Evolutionary conservation across 2,329 filamentous ascomycete genomes (phyloP).

Genomic region (Ceratocystis cacaofunesta): DNA sequence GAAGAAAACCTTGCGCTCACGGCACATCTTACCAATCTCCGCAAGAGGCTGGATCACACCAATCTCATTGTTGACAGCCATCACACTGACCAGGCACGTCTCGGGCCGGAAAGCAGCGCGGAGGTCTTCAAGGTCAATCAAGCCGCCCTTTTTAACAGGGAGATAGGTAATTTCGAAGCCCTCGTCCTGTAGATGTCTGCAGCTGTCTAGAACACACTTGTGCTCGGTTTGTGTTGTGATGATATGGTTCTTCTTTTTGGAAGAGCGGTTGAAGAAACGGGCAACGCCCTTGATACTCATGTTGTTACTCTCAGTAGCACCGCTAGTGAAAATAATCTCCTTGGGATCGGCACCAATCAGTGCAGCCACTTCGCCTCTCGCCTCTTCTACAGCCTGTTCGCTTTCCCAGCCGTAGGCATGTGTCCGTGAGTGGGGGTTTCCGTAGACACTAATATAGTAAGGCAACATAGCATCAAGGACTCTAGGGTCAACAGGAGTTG

Average conservation of each 20-base stretch:
- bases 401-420: slow-evolving; percentile 99
- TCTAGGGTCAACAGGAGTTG: slow-evolving; percentile 83
- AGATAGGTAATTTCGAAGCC: slow-evolving; percentile 96
- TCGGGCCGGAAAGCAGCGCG: slow-evolving; percentile 83
- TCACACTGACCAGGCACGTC: slow-evolving; percentile 85
- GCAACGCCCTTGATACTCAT: slow-evolving; percentile 99
- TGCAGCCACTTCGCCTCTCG: slow-evolving; percentile 65
- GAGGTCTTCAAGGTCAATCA: slow-evolving; percentile 69
- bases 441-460: slow-evolving; percentile 82
- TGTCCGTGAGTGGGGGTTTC: slow-evolving; percentile 92
- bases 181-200: slow-evolving; percentile 89
- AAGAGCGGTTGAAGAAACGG: slow-evolving; percentile 78
- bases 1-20: slow-evolving; percentile 89
- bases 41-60: slow-evolving; percentile 95
- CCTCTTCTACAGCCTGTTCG: slow-evolving; percentile 81
- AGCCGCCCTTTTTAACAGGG: slow-evolving; percentile 73
- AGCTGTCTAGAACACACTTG: slow-evolving; percentile 97
- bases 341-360: slow-evolving; percentile 91
- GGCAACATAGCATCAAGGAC: slow-evolving; percentile 96
- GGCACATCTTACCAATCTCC: slow-evolving; percentile 84
- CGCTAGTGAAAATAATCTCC: slow-evolving; percentile 97
- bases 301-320: slow-evolving; percentile 96
- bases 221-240: slow-evolving; percentile 96
- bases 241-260: slow-evolving; percentile 98
- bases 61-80: slow-evolving; percentile 99